Evolutionary conservation across 108 stramenopile species (phyloP).

Genomic region (Conticribra guillardii): DNA sequence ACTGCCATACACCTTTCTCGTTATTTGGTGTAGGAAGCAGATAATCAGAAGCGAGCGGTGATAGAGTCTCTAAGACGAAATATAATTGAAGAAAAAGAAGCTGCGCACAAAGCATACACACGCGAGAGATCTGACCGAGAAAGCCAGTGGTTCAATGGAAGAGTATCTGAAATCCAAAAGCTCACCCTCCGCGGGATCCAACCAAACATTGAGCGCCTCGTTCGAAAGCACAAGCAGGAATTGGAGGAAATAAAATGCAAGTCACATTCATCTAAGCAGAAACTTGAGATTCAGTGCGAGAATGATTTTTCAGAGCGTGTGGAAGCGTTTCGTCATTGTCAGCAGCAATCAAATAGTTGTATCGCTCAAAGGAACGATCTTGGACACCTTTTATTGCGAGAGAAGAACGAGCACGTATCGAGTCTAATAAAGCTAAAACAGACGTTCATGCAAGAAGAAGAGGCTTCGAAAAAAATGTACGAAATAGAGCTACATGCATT

Average conservation of each 20-base stretch:
- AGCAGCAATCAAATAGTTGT: conserved; percentile 23
- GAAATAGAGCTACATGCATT: conserved; percentile 16
- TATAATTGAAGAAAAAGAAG: conserved; percentile 27
- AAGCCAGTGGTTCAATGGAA: conserved; percentile 32
- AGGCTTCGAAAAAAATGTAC: conserved; percentile 25
- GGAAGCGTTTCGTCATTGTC: conserved; percentile 19
- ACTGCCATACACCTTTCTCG: background rate
- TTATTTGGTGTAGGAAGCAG: conserved; percentile 18
- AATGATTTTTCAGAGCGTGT: conserved; percentile 33
- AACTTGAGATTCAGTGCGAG: conserved; percentile 44
- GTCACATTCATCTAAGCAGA: conserved; percentile 25
- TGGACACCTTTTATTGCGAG: conserved; percentile 7
- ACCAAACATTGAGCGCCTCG: conserved; percentile 33
- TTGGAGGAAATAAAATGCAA: conserved; percentile 41
- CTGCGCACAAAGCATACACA: conserved; percentile 4
- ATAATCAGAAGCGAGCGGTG: conserved; percentile 16
- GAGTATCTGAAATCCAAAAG: conserved; percentile 28
- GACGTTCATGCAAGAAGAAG: conserved; percentile 26
- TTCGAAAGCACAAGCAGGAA: conserved; percentile 36
- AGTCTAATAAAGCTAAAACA: conserved; percentile 37
- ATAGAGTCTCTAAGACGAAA: conserved; percentile 18
- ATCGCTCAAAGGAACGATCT: conserved; percentile 34
- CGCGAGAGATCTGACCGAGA: conserved; percentile 26
- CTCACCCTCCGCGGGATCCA: conserved; percentile 40
- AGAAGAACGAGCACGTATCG: conserved; percentile 19